A percentile compares a stretch with the other conserved stretches of the same genome.
Evolutionary conservation across 805 yeast genomes (phyloP).

Genomic region (Lachancea mirantina): DNA sequence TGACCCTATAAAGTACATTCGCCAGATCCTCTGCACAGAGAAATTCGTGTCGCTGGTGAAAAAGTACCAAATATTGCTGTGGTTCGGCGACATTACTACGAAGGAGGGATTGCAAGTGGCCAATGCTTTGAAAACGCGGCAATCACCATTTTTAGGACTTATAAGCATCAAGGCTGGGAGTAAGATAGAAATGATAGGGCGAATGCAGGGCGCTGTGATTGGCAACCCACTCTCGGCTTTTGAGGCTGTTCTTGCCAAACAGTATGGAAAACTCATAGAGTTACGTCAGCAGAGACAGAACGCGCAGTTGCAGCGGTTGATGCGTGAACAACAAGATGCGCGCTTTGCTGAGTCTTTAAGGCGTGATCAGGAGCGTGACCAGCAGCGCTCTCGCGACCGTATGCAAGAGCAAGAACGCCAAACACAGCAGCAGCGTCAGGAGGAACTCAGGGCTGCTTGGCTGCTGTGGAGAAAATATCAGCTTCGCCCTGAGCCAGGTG

Average conservation of each 20-base stretch:
- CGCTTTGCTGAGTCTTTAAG: slow-evolving; percentile 68
- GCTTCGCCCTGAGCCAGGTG: slow-evolving; percentile 22
- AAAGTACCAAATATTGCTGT: slow-evolving; percentile 51
- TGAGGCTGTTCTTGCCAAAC: slow-evolving; percentile 22
- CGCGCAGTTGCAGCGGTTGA: slow-evolving; percentile 46
- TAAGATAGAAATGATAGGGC: slow-evolving; percentile 27
- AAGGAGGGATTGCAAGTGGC: slow-evolving; percentile 83
- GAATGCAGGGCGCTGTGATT: slow-evolving; percentile 20
- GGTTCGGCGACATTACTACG: slow-evolving; percentile 85
- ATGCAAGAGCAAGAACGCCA: slow-evolving; percentile 16
- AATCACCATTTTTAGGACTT: slow-evolving; percentile 77
- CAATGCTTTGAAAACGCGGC: slow-evolving; percentile 59
- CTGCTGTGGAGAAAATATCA: slow-evolving; percentile 40
- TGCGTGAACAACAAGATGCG: slow-evolving; percentile 66
- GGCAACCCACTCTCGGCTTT: slow-evolving; percentile 15
- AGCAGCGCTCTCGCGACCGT: slow-evolving; percentile 32
- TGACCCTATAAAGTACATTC: slow-evolving; percentile 45
- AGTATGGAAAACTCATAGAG: slow-evolving; percentile 35
- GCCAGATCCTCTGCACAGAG: slow-evolving; percentile 46
- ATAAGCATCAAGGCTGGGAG: slow-evolving; percentile 54
- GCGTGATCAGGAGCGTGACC: slow-evolving; percentile 53
- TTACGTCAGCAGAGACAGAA: slow-evolving; percentile 60
- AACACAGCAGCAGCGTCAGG: slow-evolving; percentile 9
- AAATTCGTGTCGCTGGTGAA: slow-evolving; percentile 41
- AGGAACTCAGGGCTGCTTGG: slow-evolving; percentile 35